These are phyloP conservation scores for Sicyos edulis DNA, from an alignment of 306 rosid species.

Conservation along the genomic window DNA sequence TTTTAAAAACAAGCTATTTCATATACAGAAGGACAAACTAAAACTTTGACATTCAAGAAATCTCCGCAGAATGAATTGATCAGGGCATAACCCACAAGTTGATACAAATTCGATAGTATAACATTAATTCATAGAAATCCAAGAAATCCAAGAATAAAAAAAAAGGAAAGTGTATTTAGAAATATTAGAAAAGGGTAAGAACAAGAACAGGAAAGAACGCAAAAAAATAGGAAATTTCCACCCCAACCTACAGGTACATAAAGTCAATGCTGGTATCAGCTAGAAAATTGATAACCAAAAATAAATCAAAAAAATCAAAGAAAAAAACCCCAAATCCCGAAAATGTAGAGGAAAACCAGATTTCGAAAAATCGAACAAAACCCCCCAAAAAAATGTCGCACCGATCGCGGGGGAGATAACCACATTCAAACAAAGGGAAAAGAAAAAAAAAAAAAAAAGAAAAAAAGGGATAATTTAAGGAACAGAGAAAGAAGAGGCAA, in stretches of 20 bases:
- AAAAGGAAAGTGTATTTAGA: not conserved
- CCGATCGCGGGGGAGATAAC: not conserved
- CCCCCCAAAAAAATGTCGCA: not conserved
- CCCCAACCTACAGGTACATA: not conserved
- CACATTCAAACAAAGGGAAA: not conserved
- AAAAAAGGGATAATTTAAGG: not conserved
- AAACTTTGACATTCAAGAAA: not conserved
- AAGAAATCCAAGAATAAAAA: too few relatives aligned
- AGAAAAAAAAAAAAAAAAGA: not conserved
- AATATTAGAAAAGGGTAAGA: not conserved
- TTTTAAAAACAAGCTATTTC: not conserved
- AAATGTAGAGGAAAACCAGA: not conserved
- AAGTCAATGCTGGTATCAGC: not conserved
- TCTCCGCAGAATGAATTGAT: not conserved
- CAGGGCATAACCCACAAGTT: not conserved
- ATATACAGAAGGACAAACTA: not conserved
- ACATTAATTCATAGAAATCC: not conserved
- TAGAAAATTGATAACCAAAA: not conserved
- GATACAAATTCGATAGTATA: not conserved
- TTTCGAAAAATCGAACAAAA: not conserved
- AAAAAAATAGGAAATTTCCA: slow-evolving; percentile 10
- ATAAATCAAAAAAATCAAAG: not conserved
- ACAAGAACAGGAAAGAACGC: too few relatives aligned
- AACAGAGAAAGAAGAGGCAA: not conserved
- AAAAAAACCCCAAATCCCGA: not conserved